Percentiles rank a stretch among this genome's conserved stretches.
phyloP scores from a whole-genome alignment of 371 early-diverging fungal species.

The Syncephalastrum sp. region DNA sequence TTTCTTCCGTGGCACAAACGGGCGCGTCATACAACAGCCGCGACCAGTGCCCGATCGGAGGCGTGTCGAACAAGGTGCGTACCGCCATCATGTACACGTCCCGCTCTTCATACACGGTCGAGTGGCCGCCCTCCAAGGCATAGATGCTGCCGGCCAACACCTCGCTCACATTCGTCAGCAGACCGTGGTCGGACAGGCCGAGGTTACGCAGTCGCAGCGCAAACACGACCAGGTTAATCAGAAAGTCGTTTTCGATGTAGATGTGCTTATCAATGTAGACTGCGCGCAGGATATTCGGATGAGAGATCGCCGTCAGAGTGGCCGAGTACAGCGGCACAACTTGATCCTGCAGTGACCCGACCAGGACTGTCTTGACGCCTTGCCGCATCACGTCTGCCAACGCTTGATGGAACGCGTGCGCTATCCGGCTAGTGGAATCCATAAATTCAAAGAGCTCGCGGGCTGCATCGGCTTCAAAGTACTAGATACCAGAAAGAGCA shows the following conservation, averaged over 20 bases:
- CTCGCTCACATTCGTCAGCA: conserved; percentile 82
- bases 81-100: conserved; percentile 74
- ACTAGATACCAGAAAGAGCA: conserved; percentile 28
- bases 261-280: conserved; percentile 82
- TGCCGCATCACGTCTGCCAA: conserved; percentile 62
- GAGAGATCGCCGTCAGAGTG: conserved; percentile 77
- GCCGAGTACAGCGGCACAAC: conserved; percentile 94
- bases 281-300: conserved; percentile 86
- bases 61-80: conserved; percentile 36
- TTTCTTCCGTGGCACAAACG: neutral
- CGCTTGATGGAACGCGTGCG: conserved; percentile 65
- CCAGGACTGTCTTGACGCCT: conserved; percentile 68
- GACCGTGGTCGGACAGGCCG: conserved; percentile 81
- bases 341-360: conserved; percentile 88
- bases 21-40: neutral
- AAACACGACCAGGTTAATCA: conserved; percentile 82
- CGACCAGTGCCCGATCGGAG: conserved; percentile 16
- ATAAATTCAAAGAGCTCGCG: conserved; percentile 91
- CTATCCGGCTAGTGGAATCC: conserved; percentile 67
- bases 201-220: conserved; percentile 79
- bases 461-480: conserved; percentile 89
- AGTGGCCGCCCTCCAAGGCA: conserved; percentile 85
- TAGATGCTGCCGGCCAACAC: conserved; percentile 84
- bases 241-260: conserved; percentile 74
- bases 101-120: conserved; percentile 86